Evolutionary conservation across 2,329 filamentous ascomycete genomes (phyloP), one percentile per base, ranked within the genome.

Genomic region (Aspergillus pseudoviridinutans): DNA sequence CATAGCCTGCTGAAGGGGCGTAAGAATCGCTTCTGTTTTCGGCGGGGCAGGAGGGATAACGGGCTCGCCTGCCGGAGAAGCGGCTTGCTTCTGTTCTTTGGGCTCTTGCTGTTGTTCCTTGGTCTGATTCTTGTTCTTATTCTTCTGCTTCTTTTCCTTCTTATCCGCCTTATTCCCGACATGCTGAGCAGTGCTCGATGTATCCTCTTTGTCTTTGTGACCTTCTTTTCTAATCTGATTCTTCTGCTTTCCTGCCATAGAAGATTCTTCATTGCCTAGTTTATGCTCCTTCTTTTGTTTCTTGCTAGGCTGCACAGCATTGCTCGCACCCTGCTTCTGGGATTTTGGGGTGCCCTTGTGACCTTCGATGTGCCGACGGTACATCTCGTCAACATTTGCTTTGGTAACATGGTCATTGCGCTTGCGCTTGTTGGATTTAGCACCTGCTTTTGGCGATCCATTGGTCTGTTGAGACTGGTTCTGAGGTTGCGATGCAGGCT

Each of bases 1-100:
- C 94, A 99, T 99, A 3, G 91, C 87, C 55, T 89, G 86, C 80
- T 99, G 94, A 56, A 99, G 86, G 3, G 94, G 92, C 0, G 94
- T 99, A 68, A 99, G 85, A 66, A 90, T 91, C 22, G 79, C 71
- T 17, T 76, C 74, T 38, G 77, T 67, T 27, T 78, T 74, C 42
- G 79, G 74, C 7, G 76, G 74, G 42, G 77, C 76, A 1, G 72
- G 66, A 57, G 71, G 65, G 53, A 66, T 59, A 8, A 62, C 29
- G 9, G 60, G 42, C 25, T 64, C 27, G 8, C 55, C 46, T 25
- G 60, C 58, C 24, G 56, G 60, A 14, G 61, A 24, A 32, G 64
- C 50, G 24, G 56, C 57, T 24, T 62, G 55, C 4, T 55, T 59
- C 25, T 61, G 54, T 53, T 66, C 56, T 49, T 68, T 50, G 7